Percentiles rank a stretch among this genome's conserved stretches.
phyloP scores from a whole-genome alignment of 768 basidiomycete species.

The Hygrophorus russula region DNA sequence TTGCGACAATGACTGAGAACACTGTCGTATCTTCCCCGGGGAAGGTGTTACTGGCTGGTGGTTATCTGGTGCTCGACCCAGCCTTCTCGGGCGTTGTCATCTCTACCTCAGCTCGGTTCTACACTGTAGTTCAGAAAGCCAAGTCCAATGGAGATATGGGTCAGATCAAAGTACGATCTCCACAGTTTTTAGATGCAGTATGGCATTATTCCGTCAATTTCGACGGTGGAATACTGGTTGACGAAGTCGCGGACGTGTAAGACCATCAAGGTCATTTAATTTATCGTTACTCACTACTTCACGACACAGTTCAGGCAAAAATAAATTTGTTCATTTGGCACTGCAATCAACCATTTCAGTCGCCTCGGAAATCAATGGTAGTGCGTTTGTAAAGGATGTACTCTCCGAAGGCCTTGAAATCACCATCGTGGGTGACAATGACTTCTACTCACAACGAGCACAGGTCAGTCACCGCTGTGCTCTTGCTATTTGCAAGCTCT shows the following conservation, averaged over 20 bases:
- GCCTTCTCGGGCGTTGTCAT: conserved; percentile 79
- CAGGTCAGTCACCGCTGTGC: conserved; percentile 38
- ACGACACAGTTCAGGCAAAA: conserved; percentile 38
- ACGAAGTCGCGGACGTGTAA: conserved; percentile 28
- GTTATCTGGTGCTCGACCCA: conserved; percentile 92
- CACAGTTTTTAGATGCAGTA: conserved; percentile 75
- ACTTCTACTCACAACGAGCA: conserved; percentile 92
- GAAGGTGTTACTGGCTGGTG: conserved; percentile 91
- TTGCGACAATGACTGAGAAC: neutral
- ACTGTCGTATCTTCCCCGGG: conserved; percentile 87
- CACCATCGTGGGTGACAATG: conserved; percentile 85
- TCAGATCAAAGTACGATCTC: conserved; percentile 69
- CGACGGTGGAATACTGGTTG: conserved; percentile 22
- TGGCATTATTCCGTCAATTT: conserved; percentile 61
- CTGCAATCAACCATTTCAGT: conserved; percentile 68
- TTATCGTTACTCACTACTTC: conserved; percentile 8
- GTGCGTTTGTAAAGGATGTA: conserved; percentile 25
- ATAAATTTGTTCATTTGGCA: conserved; percentile 90
- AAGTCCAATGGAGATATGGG: conserved; percentile 15
- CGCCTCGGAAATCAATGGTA: conserved; percentile 46
- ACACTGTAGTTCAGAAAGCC: conserved; percentile 53
- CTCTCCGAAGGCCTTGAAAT: conserved; percentile 58
- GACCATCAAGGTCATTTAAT: conserved; percentile 9
- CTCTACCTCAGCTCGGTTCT: conserved; percentile 91
- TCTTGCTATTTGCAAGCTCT: neutral